These are phyloP conservation scores for Xylariaceae sp. DNA, from an alignment of 2,329 filamentous ascomycete genomes.

Conservation along the genomic window DNA sequence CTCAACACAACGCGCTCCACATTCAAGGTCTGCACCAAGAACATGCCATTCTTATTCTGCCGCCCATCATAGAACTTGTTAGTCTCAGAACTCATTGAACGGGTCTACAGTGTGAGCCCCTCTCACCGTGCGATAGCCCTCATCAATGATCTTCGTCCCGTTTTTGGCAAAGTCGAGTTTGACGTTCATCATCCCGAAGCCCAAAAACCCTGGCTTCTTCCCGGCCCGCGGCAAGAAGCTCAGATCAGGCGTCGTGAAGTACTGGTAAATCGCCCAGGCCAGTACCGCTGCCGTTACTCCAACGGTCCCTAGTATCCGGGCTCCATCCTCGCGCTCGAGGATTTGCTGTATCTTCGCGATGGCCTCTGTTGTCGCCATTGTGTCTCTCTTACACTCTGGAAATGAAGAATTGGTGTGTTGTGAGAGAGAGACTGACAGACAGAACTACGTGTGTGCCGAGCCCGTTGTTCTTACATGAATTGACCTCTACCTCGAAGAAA, in stretches of 20 bases:
- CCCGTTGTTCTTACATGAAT: too few species aligned
- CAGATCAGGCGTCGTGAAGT: slow-evolving; percentile 15
- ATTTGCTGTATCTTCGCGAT: slow-evolving; percentile 11
- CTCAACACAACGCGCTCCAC: slow-evolving; percentile 22
- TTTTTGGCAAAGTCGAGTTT: slow-evolving; percentile 20
- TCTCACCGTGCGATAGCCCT: slow-evolving; percentile 18
- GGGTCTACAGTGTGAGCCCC: background rate
- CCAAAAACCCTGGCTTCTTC: slow-evolving; percentile 16
- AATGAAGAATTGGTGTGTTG: too few species aligned
- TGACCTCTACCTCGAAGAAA: too few species aligned
- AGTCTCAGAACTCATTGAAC: background rate
- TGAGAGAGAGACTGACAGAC: too few species aligned
- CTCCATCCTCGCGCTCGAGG: slow-evolving; percentile 16
- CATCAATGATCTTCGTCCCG: slow-evolving; percentile 19
- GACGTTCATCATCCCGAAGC: slow-evolving; percentile 16
- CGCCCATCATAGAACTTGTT: background rate
- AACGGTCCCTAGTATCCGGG: slow-evolving; percentile 11
- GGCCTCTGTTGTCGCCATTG: slow-evolving; percentile 7
- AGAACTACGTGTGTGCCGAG: too few species aligned
- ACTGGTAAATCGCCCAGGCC: slow-evolving; percentile 13
- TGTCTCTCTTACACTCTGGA: background rate
- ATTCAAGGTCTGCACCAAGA: slow-evolving; percentile 20
- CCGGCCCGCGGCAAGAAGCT: slow-evolving; percentile 18
- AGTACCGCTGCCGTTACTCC: slow-evolving; percentile 13
- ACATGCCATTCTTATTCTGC: slow-evolving; percentile 21